Percentiles rank a stretch among this genome's conserved stretches.
Conservation (phyloP, 495 filamentous ascomycete species). For the Bacidia gigantensis region DNA sequence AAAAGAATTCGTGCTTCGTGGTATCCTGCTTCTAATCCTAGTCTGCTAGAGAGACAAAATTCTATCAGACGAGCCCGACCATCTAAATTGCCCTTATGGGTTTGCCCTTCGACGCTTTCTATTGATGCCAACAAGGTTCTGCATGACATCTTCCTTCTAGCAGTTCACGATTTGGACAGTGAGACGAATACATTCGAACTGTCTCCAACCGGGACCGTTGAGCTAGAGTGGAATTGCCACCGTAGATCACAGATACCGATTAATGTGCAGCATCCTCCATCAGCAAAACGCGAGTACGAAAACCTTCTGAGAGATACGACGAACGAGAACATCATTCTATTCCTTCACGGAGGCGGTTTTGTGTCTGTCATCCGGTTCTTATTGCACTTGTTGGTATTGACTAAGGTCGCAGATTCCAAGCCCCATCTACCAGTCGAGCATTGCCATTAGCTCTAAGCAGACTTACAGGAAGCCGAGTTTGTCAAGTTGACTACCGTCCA, state of each 20-base stretch:
- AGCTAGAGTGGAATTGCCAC: conserved; percentile 9
- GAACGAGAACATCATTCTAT: conserved; percentile 7
- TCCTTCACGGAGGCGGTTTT: conserved; percentile 10
- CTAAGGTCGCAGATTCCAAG: neutral
- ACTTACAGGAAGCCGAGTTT: neutral
- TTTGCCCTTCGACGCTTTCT: conserved; percentile 4
- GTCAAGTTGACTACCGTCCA: conserved; percentile 24
- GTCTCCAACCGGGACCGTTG: neutral
- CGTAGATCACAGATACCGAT: neutral
- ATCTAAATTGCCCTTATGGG: conserved; percentile 10
- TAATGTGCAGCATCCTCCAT: neutral
- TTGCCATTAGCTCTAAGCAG: neutral
- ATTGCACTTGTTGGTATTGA: neutral
- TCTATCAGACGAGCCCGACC: neutral
- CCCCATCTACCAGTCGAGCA: conserved; percentile 5
- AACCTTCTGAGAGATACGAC: conserved; percentile 7
- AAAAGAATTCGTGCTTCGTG: neutral
- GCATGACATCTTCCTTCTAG: neutral
- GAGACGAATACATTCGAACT: neutral
- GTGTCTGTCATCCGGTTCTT: conserved; percentile 1
- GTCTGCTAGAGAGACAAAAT: neutral
- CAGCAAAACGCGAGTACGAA: conserved; percentile 5
- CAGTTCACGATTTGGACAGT: conserved; percentile 1
- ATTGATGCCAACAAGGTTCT: neutral
- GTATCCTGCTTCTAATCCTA: neutral